Evolutionary conservation across 75 land plant genomes (phyloP).

Genomic region (Pinus taeda): DNA sequence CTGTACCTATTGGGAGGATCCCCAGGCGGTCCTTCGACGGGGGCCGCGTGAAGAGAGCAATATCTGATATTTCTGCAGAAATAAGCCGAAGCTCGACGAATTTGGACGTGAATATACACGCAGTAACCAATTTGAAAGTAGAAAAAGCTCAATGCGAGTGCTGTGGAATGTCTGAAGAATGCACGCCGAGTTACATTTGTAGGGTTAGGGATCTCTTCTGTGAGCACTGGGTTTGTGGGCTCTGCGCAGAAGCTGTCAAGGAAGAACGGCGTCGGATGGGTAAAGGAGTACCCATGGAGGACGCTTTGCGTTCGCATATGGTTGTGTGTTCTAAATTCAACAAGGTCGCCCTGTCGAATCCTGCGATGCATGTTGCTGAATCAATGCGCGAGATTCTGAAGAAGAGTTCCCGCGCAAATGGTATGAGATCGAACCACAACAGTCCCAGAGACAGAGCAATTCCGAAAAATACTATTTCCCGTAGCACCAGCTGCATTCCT

Average conservation of each 20-base stretch:
- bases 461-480: neutral
- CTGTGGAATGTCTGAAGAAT: conserved; percentile 73
- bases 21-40: too few species aligned
- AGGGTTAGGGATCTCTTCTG: conserved; percentile 30
- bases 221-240: conserved; percentile 77
- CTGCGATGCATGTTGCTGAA: conserved; percentile 44
- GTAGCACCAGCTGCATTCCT: conserved; percentile 60
- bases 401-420: conserved; percentile 16
- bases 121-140: neutral
- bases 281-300: conserved; percentile 19
- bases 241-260: conserved; percentile 81
- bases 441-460: neutral
- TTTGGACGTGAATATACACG: too few species aligned
- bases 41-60: too few species aligned
- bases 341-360: conserved; percentile 42
- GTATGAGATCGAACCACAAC: neutral
- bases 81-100: too few species aligned
- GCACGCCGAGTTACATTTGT: conserved; percentile 51
- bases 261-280: conserved; percentile 30
- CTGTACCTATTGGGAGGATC: too few species aligned
- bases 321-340: conserved; percentile 56
- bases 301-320: conserved; percentile 51
- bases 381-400: conserved; percentile 44
- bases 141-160: conserved; percentile 59
- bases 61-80: too few species aligned